Evolutionary conservation across 2,329 filamentous ascomycete species (phyloP), one percentile per base, ranked within the genome.

Genomic region (Aspergillus ruber): DNA sequence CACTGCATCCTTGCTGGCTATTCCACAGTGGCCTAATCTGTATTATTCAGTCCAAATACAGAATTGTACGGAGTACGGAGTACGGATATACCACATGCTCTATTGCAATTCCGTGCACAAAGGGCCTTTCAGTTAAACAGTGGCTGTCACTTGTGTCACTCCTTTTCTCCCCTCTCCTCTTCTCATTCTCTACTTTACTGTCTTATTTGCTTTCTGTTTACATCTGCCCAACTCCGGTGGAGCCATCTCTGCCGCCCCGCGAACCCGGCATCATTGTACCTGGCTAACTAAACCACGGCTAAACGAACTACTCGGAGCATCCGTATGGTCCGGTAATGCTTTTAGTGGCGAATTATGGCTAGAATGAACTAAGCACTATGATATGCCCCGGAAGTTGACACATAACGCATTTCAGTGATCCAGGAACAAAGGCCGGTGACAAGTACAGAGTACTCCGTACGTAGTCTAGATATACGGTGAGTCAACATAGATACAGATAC

Each of bases 161-260:
- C 33, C 13, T 7, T n/a, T n/a, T 35, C 13, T 17, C 5, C 9
- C 13, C 15, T 17, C 15, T 17, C 13, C 8, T 35, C 6, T n/a
- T 35, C 13, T 35, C n/a, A 8, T 9, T 17, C n/a, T 9, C 33
- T 35, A 35, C 17, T 35, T 13, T 17, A 35, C 13, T 5, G 33
- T 35, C 15, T n/a, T 7, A n/a, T n/a, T 17, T 35, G 9, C 13
- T 17, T 8, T 35, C 33, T 35, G 33, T 35, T 35, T 35, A 35
- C 33, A 10, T 35, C 33, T 35, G 33, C 15, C 13, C 15, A 7
- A 51, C 54, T 43, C 38, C 46, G 29, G 20, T 40, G 41, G 29
- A 36, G 18, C 38, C 12, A 39, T 39, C 44, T 51, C 46, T 44
- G 25, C 50, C 45, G 38, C 50, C 52, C 51, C 48, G 44, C 48